Evolutionary conservation across 2,329 filamentous ascomycete species (phyloP), one percentile per base, ranked within the genome.

Genomic region (Coniella vitis): DNA sequence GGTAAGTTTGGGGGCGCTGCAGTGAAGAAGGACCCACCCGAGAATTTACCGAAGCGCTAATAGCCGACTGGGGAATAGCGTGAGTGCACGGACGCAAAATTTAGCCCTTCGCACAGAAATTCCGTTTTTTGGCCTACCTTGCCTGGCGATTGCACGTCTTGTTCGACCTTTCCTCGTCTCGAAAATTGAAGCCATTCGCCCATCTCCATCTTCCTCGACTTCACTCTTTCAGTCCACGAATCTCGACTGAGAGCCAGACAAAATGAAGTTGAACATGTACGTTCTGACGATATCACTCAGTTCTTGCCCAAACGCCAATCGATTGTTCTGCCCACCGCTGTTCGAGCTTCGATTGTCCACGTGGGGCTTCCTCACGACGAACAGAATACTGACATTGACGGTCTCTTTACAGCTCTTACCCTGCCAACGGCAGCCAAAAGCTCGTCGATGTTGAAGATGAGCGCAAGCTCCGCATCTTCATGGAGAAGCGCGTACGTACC

Each of bases 341-440:
- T 47, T 44, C 22, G 40, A 42, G 29, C 22, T 22, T 35, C 25
- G 25, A 37, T 8, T 16, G 19, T 17, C 3, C 36, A 29, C 45
- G 38, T 38, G 45, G 32, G 45, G 45, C 32, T 16, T n/a, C n/a
- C 22, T 40, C 40, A 32, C 38, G 29, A 35, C 40, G 25, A 40
- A 20, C n/a, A 41, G 34, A 21, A 19, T 46, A 34, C 4, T 39
- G 19, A 36, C 20, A 29, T 29, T 29, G 25, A 29, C 36, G 4
- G 20, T 14, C 31, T 8, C 5, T 25, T 35, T 13, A 81, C 77
- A 79, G 82, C 67, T 78, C 74, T 65, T 95, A 90, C 85, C 93
- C 93, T 78, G 89, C 91, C 84, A 97, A 97, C 79, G 93, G 93
- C 84, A 93, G 90, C 70, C 93, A 98, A 77, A 98, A 98, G 83